These are phyloP conservation scores for Colletotrichum tropicicola DNA, from an alignment of 2,329 filamentous ascomycete species.

Conservation along the genomic window DNA sequence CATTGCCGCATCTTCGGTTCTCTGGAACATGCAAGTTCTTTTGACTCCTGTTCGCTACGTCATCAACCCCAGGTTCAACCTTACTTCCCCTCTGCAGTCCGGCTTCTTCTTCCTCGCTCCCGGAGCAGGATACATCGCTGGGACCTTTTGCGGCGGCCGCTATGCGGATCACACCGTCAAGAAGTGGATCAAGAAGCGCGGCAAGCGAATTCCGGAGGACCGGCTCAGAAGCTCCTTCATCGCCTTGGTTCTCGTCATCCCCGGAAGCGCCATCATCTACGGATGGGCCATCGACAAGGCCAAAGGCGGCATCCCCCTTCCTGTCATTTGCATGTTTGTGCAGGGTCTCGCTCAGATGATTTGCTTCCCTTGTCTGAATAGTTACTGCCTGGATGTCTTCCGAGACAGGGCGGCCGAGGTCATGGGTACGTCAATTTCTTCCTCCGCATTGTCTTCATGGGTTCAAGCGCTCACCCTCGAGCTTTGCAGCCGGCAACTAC, in stretches of 20 bases:
- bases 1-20: slow-evolving; percentile 65
- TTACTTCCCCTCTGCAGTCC: slow-evolving; percentile 69
- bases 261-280: slow-evolving; percentile 73
- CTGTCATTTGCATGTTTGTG: slow-evolving; percentile 73
- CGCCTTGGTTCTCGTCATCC: slow-evolving; percentile 69
- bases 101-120: slow-evolving; percentile 78
- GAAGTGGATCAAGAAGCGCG: slow-evolving; percentile 63
- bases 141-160: slow-evolving; percentile 74
- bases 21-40: slow-evolving; percentile 78
- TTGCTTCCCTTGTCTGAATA: slow-evolving; percentile 75
- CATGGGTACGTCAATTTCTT: slow-evolving; percentile 2
- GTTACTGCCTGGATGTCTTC: slow-evolving; percentile 47
- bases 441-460: neutral
- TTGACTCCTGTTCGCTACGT: slow-evolving; percentile 76
- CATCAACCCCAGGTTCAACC: slow-evolving; percentile 74
- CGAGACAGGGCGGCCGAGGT: slow-evolving; percentile 27
- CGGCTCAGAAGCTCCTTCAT: slow-evolving; percentile 68
- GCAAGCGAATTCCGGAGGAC: slow-evolving; percentile 74
- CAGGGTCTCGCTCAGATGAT: slow-evolving; percentile 76
- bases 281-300: slow-evolving; percentile 59
- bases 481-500: slow-evolving; percentile 74
- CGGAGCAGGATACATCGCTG: slow-evolving; percentile 71
- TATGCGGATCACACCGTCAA: slow-evolving; percentile 74
- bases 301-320: slow-evolving; percentile 56
- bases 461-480: neutral